phyloP scores from a whole-genome alignment of 31 red algal species.

The Bonnemaisonia californica region DNA sequence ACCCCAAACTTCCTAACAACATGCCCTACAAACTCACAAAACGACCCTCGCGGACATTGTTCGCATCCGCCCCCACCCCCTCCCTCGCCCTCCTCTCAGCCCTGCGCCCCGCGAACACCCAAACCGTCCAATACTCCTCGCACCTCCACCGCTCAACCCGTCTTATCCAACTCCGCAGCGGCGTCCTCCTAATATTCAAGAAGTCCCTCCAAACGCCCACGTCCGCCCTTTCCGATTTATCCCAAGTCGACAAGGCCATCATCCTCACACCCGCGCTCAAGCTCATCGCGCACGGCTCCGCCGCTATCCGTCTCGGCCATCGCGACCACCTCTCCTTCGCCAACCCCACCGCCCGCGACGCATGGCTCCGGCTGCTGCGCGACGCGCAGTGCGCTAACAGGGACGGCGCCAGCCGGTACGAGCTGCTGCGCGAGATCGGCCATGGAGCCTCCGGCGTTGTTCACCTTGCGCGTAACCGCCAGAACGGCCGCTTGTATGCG shows the following conservation, averaged over 20 bases:
- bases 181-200: background rate
- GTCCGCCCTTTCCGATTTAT: background rate
- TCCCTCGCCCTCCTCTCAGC: background rate
- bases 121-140: background rate
- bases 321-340: background rate
- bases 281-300: background rate
- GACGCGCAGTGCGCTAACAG: background rate
- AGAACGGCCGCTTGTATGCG: constrained; percentile 18
- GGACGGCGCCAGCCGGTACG: constrained; percentile 14
- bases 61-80: background rate
- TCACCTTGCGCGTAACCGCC: constrained; percentile 9
- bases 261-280: background rate
- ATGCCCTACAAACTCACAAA: too few relatives aligned
- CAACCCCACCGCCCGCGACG: background rate
- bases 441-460: constrained; percentile 47
- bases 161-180: background rate
- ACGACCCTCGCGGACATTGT: too few relatives aligned
- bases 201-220: background rate
- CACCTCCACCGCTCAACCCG: background rate
- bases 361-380: background rate
- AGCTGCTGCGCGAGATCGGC: constrained; percentile 29
- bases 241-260: background rate
- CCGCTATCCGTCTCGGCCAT: background rate
- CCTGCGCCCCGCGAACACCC: background rate
- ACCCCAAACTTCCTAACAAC: too few relatives aligned